Percentiles rank a stretch among this genome's conserved stretches.
phyloP scores from a whole-genome alignment of 2,329 filamentous ascomycete genomes.

The Paramyrothecium sp. region DNA sequence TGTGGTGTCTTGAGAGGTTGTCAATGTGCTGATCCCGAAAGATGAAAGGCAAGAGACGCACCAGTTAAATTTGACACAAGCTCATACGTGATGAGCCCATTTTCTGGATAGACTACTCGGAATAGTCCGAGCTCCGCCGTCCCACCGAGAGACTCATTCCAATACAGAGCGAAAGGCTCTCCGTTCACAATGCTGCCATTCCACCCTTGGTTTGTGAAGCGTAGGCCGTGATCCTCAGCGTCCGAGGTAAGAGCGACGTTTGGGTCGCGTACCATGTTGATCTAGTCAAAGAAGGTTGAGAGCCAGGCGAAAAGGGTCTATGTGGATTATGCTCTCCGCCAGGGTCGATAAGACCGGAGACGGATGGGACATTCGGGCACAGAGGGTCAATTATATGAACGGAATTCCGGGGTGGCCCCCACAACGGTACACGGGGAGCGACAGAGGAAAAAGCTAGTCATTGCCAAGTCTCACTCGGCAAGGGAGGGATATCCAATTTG shows the following conservation, averaged over 20 bases:
- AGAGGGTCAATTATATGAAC: neutral
- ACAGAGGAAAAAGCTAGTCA: conserved; percentile 8
- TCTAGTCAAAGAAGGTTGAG: conserved; percentile 5
- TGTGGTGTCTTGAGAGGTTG: conserved; percentile 18
- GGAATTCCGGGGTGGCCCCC: neutral
- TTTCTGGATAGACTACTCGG: conserved; percentile 25
- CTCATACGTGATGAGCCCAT: conserved; percentile 26
- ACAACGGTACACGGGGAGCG: neutral
- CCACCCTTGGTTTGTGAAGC: conserved; percentile 30
- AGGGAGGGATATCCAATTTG: conserved; percentile 19
- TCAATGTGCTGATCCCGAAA: neutral
- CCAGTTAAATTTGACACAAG: conserved; percentile 26
- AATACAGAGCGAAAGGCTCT: conserved; percentile 22
- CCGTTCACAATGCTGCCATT: conserved; percentile 31
- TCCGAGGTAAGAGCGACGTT: conserved; percentile 9
- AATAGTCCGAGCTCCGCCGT: conserved; percentile 24
- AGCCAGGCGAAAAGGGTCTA: conserved; percentile 8
- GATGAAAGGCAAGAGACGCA: conserved; percentile 12
- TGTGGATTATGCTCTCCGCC: neutral
- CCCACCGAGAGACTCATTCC: conserved; percentile 24
- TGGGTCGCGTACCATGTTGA: conserved; percentile 16
- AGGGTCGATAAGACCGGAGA: neutral
- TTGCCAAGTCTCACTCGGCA: conserved; percentile 21
- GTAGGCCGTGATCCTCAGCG: conserved; percentile 22
- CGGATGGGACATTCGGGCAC: neutral